These are phyloP conservation scores for Saturnispora serradocipensis DNA, from an alignment of 805 yeast species.

Conservation along the genomic window DNA sequence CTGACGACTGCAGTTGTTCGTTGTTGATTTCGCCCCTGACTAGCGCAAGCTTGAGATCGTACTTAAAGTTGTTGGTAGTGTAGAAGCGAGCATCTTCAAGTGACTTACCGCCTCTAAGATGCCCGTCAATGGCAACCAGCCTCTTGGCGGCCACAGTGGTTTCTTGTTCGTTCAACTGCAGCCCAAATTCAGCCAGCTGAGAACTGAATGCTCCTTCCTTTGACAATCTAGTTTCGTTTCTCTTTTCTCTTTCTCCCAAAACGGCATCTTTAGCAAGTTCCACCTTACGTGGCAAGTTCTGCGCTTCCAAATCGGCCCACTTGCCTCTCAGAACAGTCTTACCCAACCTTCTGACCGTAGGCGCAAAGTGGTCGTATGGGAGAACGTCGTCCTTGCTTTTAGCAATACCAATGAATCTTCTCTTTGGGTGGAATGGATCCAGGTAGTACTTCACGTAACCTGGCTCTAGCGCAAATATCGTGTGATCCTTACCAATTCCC, in stretches of 20 bases:
- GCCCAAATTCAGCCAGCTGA: conserved; percentile 20
- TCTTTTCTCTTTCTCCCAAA: conserved; percentile 29
- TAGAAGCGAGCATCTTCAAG: conserved; percentile 49
- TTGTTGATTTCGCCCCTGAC: conserved; percentile 29
- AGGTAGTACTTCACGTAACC: conserved; percentile 86
- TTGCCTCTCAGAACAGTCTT: conserved; percentile 43
- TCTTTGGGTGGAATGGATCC: conserved; percentile 93
- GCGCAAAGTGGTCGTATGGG: conserved; percentile 89
- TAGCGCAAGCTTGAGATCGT: conserved; percentile 34
- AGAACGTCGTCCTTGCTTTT: conserved; percentile 51
- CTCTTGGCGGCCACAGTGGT: conserved; percentile 38
- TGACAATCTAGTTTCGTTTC: conserved; percentile 32
- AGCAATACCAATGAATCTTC: conserved; percentile 86
- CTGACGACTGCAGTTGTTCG: conserved; percentile 19
- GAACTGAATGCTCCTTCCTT: conserved; percentile 25
- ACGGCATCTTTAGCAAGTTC: conserved; percentile 46
- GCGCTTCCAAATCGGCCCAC: conserved; percentile 50
- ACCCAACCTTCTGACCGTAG: conserved; percentile 81
- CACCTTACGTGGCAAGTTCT: conserved; percentile 60
- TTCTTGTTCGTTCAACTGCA: conserved; percentile 25
- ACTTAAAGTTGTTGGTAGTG: conserved; percentile 42
- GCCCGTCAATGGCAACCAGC: conserved; percentile 43
- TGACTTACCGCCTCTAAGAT: conserved; percentile 49
- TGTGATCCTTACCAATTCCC: conserved; percentile 87
- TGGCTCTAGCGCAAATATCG: conserved; percentile 83